Percentiles rank a stretch among this genome's conserved stretches.
phyloP scores from a whole-genome alignment of 2,329 filamentous ascomycete species.

The Fusarium nodosum region DNA sequence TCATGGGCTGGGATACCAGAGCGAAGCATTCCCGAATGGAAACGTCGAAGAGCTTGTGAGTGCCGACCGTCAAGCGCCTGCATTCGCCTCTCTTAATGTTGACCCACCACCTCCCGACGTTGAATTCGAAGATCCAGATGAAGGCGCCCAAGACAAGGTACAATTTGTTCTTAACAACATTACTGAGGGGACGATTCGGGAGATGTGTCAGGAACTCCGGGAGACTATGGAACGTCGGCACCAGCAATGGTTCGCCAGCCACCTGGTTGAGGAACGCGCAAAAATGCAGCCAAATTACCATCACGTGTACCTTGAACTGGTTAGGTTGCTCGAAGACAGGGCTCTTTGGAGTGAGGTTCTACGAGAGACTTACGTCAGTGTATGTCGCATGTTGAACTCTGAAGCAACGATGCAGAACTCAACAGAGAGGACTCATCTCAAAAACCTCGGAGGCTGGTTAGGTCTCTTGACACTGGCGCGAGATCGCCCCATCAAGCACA shows the following conservation, averaged over 20 bases:
- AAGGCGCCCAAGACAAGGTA: constrained; percentile 90
- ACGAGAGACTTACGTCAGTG: constrained; percentile 90
- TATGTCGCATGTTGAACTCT: constrained; percentile 88
- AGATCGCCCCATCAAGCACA: constrained; percentile 95
- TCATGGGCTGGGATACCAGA: constrained; percentile 55
- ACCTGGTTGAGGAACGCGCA: constrained; percentile 94
- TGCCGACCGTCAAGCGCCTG: constrained; percentile 72
- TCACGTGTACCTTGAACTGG: constrained; percentile 88
- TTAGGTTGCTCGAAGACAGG: constrained; percentile 84
- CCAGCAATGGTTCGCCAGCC: constrained; percentile 96
- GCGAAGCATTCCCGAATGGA: constrained; percentile 76
- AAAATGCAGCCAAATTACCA: constrained; percentile 99
- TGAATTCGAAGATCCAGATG: constrained; percentile 83
- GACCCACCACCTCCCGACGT: constrained; percentile 75
- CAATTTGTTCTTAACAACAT: constrained; percentile 98
- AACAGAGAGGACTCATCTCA: constrained; percentile 87
- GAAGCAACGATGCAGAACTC: constrained; percentile 87
- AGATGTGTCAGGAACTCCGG: constrained; percentile 85
- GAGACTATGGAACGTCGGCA: constrained; percentile 83
- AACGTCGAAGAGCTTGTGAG: constrained; percentile 72
- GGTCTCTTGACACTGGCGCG: constrained; percentile 92
- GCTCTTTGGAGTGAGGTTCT: constrained; percentile 89
- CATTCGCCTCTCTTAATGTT: constrained; percentile 83
- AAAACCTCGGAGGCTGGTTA: constrained; percentile 94
- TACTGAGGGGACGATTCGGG: constrained; percentile 86